Percentiles rank a stretch among this genome's conserved stretches.
phyloP scores from a whole-genome alignment of 2,329 filamentous ascomycete genomes.

The Seiridium unicorne region DNA sequence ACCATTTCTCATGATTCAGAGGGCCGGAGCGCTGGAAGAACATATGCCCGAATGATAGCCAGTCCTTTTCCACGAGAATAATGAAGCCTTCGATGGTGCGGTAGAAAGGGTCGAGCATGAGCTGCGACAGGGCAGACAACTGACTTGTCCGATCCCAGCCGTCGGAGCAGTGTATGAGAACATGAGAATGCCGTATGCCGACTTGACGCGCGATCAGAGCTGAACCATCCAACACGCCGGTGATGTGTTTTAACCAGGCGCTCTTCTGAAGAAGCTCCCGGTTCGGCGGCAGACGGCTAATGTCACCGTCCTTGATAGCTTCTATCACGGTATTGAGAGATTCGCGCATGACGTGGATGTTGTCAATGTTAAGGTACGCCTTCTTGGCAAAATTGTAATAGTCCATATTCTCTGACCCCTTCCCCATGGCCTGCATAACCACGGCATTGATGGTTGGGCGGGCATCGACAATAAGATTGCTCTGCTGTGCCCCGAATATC shows the following conservation, averaged over 20 bases:
- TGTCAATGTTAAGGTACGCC: slow-evolving; percentile 92
- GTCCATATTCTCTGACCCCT: slow-evolving; percentile 97
- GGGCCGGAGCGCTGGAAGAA: slow-evolving; percentile 90
- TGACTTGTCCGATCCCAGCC: slow-evolving; percentile 98
- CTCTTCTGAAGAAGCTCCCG: slow-evolving; percentile 79
- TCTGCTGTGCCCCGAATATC: slow-evolving; percentile 89
- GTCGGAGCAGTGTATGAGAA: slow-evolving; percentile 95
- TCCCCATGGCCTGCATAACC: slow-evolving; percentile 88
- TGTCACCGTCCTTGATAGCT: slow-evolving; percentile 87
- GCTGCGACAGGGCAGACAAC: slow-evolving; percentile 84
- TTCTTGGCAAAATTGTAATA: slow-evolving; percentile 92
- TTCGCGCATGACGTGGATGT: slow-evolving; percentile 96
- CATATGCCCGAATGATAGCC: slow-evolving; percentile 97
- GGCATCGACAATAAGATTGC: slow-evolving; percentile 93
- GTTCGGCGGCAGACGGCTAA: slow-evolving; percentile 79
- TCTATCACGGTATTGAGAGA: slow-evolving; percentile 87
- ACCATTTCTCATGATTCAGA: slow-evolving; percentile 91
- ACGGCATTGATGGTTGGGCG: slow-evolving; percentile 91
- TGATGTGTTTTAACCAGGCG: slow-evolving; percentile 88
- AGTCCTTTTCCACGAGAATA: slow-evolving; percentile 93
- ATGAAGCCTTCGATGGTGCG: slow-evolving; percentile 94
- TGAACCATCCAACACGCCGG: slow-evolving; percentile 78
- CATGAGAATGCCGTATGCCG: slow-evolving; percentile 89
- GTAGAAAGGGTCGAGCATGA: slow-evolving; percentile 95
- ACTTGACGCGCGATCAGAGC: slow-evolving; percentile 83